Conservation (phyloP, 163 green algal genomes). For the Prototheca cutis region DNA sequence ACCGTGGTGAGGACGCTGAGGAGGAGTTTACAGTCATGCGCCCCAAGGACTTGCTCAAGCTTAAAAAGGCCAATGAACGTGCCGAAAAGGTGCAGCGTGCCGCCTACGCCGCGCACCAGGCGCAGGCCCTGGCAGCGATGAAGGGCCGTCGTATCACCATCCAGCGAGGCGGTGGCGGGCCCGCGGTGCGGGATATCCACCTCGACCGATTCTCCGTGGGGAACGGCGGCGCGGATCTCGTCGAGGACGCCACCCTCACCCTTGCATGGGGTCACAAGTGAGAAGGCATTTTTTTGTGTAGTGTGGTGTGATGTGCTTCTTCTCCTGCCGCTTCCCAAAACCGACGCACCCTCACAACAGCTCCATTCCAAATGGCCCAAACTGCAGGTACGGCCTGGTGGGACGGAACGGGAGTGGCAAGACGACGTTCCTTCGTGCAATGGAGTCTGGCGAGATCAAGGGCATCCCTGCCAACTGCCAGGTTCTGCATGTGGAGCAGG, state of each 20-base stretch:
- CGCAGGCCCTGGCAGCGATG: slow-evolving; percentile 7
- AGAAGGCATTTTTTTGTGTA: no score
- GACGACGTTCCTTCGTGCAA: slow-evolving; percentile 72
- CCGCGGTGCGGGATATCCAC: slow-evolving; percentile 58
- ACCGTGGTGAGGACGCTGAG: slow-evolving; percentile 13
- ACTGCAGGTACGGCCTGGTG: slow-evolving; percentile 73
- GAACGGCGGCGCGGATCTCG: slow-evolving; percentile 76
- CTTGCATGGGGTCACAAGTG: slow-evolving; percentile 57
- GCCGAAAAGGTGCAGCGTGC: slow-evolving; percentile 44
- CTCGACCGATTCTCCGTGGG: slow-evolving; percentile 71
- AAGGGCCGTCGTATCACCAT: background rate
- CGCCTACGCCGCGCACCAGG: slow-evolving; percentile 45
- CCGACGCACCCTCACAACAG: background rate
- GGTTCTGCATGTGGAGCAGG: slow-evolving; percentile 90
- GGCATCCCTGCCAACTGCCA: slow-evolving; percentile 67
- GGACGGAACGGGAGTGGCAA: slow-evolving; percentile 68
- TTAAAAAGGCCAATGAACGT: slow-evolving; percentile 42
- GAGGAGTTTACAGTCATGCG: slow-evolving; percentile 29
- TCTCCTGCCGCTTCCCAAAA: no score
- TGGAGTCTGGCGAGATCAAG: slow-evolving; percentile 59
- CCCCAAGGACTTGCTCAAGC: slow-evolving; percentile 52
- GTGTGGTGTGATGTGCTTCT: no score
- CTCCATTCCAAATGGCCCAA: no score
- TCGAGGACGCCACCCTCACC: slow-evolving; percentile 62
- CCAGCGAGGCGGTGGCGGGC: slow-evolving; percentile 21